Base-by-base conservation (phyloP, 768 basidiomycete species). In the Gautieria morchelliformis region DNA sequence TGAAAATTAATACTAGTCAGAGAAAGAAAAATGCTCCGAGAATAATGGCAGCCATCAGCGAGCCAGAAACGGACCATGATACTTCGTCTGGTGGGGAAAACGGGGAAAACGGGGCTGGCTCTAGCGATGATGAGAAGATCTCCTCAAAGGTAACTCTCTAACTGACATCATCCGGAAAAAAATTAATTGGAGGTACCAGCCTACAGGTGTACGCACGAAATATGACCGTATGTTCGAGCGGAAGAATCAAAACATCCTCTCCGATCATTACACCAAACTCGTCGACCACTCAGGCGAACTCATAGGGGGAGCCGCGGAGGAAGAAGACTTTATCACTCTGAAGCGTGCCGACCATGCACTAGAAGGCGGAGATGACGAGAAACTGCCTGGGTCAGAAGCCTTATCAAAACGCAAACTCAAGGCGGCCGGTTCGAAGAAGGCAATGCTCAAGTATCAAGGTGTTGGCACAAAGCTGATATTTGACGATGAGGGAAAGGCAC, bases 171-270 rank as follows among this genome's bases (percentile, higher is more conserved):
- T 14, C 2, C 35, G 10, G 14, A 9, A 37, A 37, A 37, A 2
- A 5, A 9, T 30, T 17, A 20, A 39, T 47, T 19, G 20, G 30
- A 20, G 5, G 44, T 19, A 7, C 32, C 20, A 44, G 40, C 30
- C 45, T 10, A 40, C 45, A 32, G 72, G 70, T 44, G 84, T 88
- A 0, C 82, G 89, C 52, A 97, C 95, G 3, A 97, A 95, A 71
- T 96, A 97, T 69, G 95, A 97, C 70, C 83, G 91, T 53, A 97
- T 99, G 93, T 98, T 97, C 67, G 88, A 89, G 66, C 83, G 94
- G 57, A 95, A 91, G 69, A 97, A 96, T 67, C 94, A 96, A 68
- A 86, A 84, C 61, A 85, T 97, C 50, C 78, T 97, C 33, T 92
- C 93, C 0, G 81, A 84, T 59, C 93, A 96, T 69, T 97, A 96